Percentiles rank a stretch among this genome's conserved stretches.
phyloP scores from a whole-genome alignment of 73 alveolate genomes.

The Stentor coeruleus region DNA sequence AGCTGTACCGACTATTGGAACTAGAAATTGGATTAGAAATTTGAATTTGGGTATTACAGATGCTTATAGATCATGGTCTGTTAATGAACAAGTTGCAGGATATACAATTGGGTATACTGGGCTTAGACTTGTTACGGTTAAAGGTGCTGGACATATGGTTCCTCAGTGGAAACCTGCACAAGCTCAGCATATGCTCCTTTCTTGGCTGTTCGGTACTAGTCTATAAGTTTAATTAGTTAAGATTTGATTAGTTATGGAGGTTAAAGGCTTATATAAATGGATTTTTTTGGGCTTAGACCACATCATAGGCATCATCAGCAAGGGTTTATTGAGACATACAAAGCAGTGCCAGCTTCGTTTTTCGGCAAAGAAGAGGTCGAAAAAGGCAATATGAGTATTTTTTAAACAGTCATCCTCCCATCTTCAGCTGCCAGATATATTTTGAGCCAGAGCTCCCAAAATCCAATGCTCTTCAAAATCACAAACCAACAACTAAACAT shows the following conservation, averaged over 20 bases:
- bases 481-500: slow-evolving; percentile 49
- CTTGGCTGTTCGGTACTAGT: too few relatives aligned
- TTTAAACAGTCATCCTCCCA: slow-evolving; percentile 21
- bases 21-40: slow-evolving; percentile 47
- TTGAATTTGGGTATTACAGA: slow-evolving; percentile 39
- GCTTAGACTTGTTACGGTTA: slow-evolving; percentile 73
- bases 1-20: slow-evolving; percentile 62
- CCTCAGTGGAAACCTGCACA: slow-evolving; percentile 81
- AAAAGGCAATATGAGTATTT: slow-evolving; percentile 23
- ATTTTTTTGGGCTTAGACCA: neutral
- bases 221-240: slow-evolving; percentile 48
- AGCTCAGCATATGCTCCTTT: slow-evolving; percentile 45
- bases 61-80: slow-evolving; percentile 52
- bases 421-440: slow-evolving; percentile 24
- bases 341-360: slow-evolving; percentile 25
- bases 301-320: slow-evolving; percentile 12
- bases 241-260: too few relatives aligned
- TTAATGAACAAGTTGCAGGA: slow-evolving; percentile 57
- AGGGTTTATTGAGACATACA: slow-evolving; percentile 21
- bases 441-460: neutral
- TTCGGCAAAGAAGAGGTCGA: slow-evolving; percentile 25
- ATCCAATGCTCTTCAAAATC: slow-evolving; percentile 24
- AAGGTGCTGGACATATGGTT: slow-evolving; percentile 98
- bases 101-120: slow-evolving; percentile 49
- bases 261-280: slow-evolving; percentile 15